A percentile compares a stretch with the other conserved stretches of the same genome.
phyloP scores from a whole-genome alignment of 805 yeast genomes.

The Myxozyma kluyveri region DNA sequence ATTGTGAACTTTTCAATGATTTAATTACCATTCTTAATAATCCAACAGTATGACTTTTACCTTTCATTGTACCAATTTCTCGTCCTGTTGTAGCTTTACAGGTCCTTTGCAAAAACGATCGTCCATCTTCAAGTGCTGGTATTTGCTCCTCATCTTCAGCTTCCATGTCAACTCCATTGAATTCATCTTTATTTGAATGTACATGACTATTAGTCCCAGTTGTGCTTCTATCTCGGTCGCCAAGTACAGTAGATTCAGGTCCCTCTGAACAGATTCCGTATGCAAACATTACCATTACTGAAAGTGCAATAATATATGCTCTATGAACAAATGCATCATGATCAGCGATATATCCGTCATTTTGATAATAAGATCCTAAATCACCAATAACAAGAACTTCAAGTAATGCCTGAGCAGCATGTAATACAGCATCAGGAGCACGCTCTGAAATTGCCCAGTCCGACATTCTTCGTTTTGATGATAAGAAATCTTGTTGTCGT shows the following conservation, averaged over 20 bases:
- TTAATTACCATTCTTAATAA: constrained; percentile 41
- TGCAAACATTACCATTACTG: constrained; percentile 37
- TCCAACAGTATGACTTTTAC: constrained; percentile 55
- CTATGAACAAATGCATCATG: constrained; percentile 37
- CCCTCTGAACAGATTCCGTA: constrained; percentile 37
- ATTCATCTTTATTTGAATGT: too few relatives aligned
- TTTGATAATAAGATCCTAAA: constrained; percentile 17
- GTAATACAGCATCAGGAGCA: constrained; percentile 51
- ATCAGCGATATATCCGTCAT: constrained; percentile 29
- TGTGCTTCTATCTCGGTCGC: constrained; percentile 13
- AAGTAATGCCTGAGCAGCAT: constrained; percentile 42
- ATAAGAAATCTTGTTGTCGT: constrained; percentile 49
- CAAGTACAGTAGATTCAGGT: constrained; percentile 33
- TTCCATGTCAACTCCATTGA: constrained; percentile 2
- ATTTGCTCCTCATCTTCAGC: constrained; percentile 22
- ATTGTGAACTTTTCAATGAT: constrained; percentile 31
- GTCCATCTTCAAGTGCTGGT: constrained; percentile 48
- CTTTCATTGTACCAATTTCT: constrained; percentile 37
- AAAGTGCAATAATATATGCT: constrained; percentile 33
- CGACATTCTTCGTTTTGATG: constrained; percentile 49
- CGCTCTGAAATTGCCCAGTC: constrained; percentile 51
- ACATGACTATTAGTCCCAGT: background rate
- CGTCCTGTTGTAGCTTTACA: constrained; percentile 39
- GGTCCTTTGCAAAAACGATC: constrained; percentile 50
- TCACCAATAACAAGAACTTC: constrained; percentile 25